These are phyloP conservation scores for Phoma sp. DNA, from an alignment of 2,329 filamentous ascomycete species.

Conservation along the genomic window DNA sequence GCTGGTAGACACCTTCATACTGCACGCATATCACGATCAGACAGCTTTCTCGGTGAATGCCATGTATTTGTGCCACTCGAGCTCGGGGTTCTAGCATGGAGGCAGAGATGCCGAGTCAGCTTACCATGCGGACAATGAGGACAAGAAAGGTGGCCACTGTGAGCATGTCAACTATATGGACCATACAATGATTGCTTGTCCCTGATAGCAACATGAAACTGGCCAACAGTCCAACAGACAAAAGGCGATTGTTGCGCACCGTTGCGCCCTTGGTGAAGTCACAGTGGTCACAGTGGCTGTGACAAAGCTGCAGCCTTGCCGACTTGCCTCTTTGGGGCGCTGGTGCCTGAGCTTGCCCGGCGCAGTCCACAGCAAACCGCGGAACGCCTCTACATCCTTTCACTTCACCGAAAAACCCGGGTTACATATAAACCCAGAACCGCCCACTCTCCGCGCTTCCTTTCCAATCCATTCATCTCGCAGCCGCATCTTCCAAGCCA, in stretches of 20 bases:
- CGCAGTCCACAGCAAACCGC: constrained; percentile 13
- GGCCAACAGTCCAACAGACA: neutral
- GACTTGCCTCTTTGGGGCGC: constrained; percentile 8
- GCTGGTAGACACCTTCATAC: too few relatives aligned
- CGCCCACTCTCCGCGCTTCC: constrained; percentile 12
- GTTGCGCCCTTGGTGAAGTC: constrained; percentile 4
- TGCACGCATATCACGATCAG: too few relatives aligned
- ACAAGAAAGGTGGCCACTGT: neutral
- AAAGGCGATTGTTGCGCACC: neutral
- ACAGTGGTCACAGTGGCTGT: neutral
- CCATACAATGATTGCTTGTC: neutral
- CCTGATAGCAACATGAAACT: neutral
- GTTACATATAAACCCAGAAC: constrained; percentile 20
- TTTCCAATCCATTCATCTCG: constrained; percentile 3
- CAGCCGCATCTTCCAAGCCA: neutral
- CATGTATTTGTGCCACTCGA: neutral
- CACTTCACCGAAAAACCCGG: constrained; percentile 6
- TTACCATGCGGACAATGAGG: neutral
- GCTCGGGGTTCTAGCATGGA: neutral
- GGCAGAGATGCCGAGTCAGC: constrained; percentile 8
- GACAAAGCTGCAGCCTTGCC: constrained; percentile 11
- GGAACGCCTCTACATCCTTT: constrained; percentile 13
- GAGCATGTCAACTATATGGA: neutral
- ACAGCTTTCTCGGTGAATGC: too few relatives aligned
- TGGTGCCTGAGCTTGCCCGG: constrained; percentile 17